phyloP scores from a whole-genome alignment of 31 red algal genomes.

The Odonthalia washingtoniensis region DNA sequence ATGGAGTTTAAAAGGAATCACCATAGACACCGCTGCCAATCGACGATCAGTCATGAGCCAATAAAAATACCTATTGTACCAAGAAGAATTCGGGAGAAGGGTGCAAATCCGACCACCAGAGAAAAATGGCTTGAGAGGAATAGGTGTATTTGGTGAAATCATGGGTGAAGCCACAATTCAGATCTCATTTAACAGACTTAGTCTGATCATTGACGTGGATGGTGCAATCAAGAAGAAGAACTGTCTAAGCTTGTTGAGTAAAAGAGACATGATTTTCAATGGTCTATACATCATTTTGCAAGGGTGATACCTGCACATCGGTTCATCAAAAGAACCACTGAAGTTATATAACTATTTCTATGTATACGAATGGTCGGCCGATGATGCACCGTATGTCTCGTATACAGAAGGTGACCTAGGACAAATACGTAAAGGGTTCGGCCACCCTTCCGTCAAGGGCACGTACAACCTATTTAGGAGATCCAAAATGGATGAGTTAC shows the following conservation, averaged over 20 bases:
- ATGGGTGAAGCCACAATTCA: no score
- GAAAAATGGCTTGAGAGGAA: no score
- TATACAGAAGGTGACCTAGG: not conserved
- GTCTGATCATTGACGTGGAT: no score
- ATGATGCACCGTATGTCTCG: not conserved
- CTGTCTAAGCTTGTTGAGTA: not conserved
- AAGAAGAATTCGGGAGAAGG: no score
- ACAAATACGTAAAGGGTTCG: not conserved
- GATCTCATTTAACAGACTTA: no score
- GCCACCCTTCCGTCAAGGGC: not conserved
- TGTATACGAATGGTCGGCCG: not conserved
- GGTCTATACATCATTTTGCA: not conserved
- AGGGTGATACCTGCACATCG: no score
- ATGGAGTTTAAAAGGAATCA: not conserved
- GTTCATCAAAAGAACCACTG: no score
- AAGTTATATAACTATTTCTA: no score
- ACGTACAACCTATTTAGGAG: not conserved
- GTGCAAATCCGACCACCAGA: no score
- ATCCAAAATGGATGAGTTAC: not conserved
- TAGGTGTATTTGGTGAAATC: no score
- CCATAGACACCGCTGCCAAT: not conserved
- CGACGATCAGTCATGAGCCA: not conserved
- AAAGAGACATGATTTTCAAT: not conserved
- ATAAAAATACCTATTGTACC: conserved; percentile 16
- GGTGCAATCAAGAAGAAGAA: not conserved